Evolutionary conservation across 257 asterid genomes (phyloP).

Genomic region (Euphrasia confusa): DNA sequence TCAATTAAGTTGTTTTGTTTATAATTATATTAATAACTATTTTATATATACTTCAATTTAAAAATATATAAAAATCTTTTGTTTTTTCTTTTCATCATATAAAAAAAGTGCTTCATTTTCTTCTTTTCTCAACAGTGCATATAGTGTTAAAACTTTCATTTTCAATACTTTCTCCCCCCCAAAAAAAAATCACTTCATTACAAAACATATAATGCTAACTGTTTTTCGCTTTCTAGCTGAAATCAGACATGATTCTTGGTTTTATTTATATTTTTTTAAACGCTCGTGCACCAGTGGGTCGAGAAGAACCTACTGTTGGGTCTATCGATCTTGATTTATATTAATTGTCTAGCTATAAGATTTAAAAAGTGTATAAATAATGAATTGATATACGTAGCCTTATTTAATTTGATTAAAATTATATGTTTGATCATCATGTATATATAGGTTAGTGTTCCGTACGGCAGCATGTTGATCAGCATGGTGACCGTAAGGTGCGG

Average conservation of each 20-base stretch:
- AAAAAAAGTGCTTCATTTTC: neutral
- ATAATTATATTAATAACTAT: neutral
- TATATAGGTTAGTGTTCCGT: slow-evolving; percentile 70
- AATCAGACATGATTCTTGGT: neutral
- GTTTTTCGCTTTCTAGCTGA: no score
- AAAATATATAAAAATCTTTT: slow-evolving; percentile 7
- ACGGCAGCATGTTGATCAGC: slow-evolving; percentile 53
- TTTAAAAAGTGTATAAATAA: no score
- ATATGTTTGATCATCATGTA: no score
- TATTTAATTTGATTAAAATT: no score
- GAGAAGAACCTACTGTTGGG: no score
- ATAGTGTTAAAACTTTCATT: slow-evolving; percentile 15
- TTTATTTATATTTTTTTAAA: neutral
- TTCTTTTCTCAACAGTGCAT: neutral
- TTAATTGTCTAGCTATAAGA: no score
- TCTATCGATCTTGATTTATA: neutral
- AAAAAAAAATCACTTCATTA: neutral
- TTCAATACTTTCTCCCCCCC: neutral
- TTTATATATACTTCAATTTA: neutral
- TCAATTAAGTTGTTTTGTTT: no score
- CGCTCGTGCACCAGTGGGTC: neutral
- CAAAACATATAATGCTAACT: neutral
- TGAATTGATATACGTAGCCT: no score
- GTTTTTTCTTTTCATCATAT: neutral
- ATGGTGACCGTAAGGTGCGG: slow-evolving; percentile 94